These are phyloP conservation scores for Vicia villosa DNA, from an alignment of 306 rosid genomes.

Conservation along the genomic window DNA sequence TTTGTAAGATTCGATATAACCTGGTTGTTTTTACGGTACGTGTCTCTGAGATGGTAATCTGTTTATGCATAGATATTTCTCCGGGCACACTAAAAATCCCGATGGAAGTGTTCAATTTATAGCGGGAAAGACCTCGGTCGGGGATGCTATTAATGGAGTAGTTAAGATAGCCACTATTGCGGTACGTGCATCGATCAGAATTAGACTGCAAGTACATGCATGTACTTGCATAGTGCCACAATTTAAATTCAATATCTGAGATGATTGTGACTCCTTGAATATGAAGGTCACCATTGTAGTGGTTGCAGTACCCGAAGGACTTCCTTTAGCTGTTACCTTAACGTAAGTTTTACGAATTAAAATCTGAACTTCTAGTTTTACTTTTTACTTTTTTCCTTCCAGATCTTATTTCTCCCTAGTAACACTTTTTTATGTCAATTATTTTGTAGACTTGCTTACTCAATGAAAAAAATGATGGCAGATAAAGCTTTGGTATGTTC, in stretches of 20 bases:
- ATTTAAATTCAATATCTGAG: constrained; percentile 6
- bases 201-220: not conserved
- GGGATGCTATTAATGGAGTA: constrained; percentile 80
- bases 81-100: constrained; percentile 68
- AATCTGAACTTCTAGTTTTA: not conserved
- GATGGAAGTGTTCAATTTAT: constrained; percentile 54
- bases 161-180: constrained; percentile 92
- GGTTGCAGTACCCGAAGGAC: constrained; percentile 99
- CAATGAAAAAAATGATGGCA: constrained; percentile 98
- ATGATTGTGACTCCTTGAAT: constrained; percentile 24
- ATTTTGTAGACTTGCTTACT: constrained; percentile 78
- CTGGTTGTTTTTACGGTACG: not conserved
- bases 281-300: constrained; percentile 92
- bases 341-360: constrained; percentile 64
- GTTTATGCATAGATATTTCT: constrained; percentile 68
- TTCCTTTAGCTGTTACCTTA: constrained; percentile 92
- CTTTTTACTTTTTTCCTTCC: not conserved
- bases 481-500: constrained; percentile 95
- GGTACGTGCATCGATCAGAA: constrained; percentile 49
- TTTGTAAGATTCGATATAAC: constrained; percentile 20
- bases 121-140: constrained; percentile 68
- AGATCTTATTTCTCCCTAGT: constrained; percentile 6
- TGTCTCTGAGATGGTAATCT: constrained; percentile 27
- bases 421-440: constrained; percentile 11
- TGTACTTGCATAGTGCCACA: no score